Base-by-base conservation (phyloP, 345 rosid species). In the Dovyalis caffra region DNA sequence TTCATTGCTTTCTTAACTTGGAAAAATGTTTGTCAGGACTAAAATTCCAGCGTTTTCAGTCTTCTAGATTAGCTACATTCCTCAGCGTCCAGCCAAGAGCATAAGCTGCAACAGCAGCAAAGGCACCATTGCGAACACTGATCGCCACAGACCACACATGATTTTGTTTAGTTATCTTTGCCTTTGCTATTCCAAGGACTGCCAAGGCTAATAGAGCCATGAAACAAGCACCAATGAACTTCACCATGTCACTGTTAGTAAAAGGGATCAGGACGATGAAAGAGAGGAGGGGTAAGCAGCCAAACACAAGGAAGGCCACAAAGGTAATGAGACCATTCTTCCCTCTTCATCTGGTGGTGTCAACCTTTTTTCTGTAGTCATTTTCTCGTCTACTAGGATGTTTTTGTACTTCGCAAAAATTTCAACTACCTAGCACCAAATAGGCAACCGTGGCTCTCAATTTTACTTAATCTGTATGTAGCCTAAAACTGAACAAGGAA, bases 211-310 rank as follows among this genome's bases (percentile, higher is more conserved):
- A 28, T n/a, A 58, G 79, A 31, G 89, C 80, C 66, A 84, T 63
- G 12, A 74, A 16, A 68, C 89, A 82, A 1, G 86, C 87, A 21
- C 86, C 86, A 1, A 69, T n/a, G 25, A 84, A 82, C 79, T 80
- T 78, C 25, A 67, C 5, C 25, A 9, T 28, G 76, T 86, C 79
- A 32, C 66, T 70, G 53, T 80, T 20, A 0, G 86, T 74, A 66
- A 80, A 82, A 0, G 89, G 87, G 63, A 82, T 70, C n/a, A 84
- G 83, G 56, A 82, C 45, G 34, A 86, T 74, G 83, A 80, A 86
- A 11, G 87, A 86, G 8, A 76, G 82, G 53, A 84, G 83, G 3
- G 89, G 89, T 8, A 79, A 76, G 25, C 83, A 74, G 43, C 87
- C 86, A 18, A 86, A 86, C 51, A 62, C 18, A 43, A 77, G 49